Evolutionary conservation across 257 asterid species (phyloP), one percentile per base, ranked within the genome.

Genomic region (Jasminum sambac): DNA sequence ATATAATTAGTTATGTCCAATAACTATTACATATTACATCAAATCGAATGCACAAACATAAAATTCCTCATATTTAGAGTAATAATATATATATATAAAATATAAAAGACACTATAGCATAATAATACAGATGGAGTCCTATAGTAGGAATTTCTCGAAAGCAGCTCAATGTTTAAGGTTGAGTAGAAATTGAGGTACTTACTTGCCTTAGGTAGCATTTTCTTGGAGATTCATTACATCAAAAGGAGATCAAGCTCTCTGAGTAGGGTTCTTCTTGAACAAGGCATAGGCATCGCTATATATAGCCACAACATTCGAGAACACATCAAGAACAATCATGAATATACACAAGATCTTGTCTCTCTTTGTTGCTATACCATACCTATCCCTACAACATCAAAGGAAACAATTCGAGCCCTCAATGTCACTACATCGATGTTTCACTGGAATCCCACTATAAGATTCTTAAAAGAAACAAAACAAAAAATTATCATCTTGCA

Each of bases 211-310:
- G 42, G 17, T 60, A 17, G 64, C 46, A 19, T 1, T 43, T 58
- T 66, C 48, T 64, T 63, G 44, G 69, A 34, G 50, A 19, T 52
- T 69, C 69, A 48, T 62, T 34, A 40, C 41, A 60, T 36, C 39
- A 37, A 52, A 52, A 52, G 17, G 63, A 38, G 58, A 66, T 92
- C 86, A 92, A 43, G 69, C 87, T 5, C 84, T 77, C 5, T 74
- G 81, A 30, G 94, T 68, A 0, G 89, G 82, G 19, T 84, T 82
- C 46, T 89, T 94, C 86, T 88, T 89, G 80, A 94, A 81, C 80
- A 94, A 85, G 41, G 99, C 79, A 68, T 81, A 94, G 40, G 99
- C 90, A 75, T 94, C 99, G 9, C 99, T 94, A 82, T 91, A 91
- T 69, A 94, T 87, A 2, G 99, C 99, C 63, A 94, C 86, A 76